Evolutionary conservation across 2,329 filamentous ascomycete genomes (phyloP).

Genomic region (Drechslerella stenobrocha): DNA sequence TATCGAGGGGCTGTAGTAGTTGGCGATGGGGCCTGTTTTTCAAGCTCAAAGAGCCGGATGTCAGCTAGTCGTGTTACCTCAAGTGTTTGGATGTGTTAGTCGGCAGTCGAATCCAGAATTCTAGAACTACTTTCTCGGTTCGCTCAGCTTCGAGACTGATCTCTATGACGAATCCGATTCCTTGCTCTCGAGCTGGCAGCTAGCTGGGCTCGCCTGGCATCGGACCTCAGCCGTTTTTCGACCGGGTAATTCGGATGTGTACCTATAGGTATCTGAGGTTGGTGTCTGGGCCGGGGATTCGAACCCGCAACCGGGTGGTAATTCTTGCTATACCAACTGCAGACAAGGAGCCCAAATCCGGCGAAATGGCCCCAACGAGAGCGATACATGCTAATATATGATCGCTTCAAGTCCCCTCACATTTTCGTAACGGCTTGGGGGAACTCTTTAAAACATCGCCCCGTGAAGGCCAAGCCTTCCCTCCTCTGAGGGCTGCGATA

Average conservation of each 20-base stretch:
- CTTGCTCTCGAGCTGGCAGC: no score
- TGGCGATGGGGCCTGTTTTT: not conserved
- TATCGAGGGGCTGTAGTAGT: not conserved
- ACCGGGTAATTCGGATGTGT: no score
- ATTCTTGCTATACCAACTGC: conserved; percentile 18
- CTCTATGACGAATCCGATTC: not conserved
- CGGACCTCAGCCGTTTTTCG: no score
- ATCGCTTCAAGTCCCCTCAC: not conserved
- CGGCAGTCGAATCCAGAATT: not conserved
- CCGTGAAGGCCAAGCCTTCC: no score
- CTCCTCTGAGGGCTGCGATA: no score
- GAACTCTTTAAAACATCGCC: not conserved
- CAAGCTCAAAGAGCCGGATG: not conserved
- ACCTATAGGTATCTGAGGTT: not conserved
- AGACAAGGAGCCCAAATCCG: conserved; percentile 28
- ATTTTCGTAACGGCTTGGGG: conserved; percentile 1
- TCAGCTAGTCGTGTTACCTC: not conserved
- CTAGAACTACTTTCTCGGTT: not conserved
- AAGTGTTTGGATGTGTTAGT: not conserved
- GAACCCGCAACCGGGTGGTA: conserved; percentile 19
- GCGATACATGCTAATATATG: not conserved
- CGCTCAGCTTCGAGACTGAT: not conserved
- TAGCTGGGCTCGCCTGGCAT: no score
- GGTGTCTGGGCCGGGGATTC: not conserved
- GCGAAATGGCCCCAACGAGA: conserved; percentile 3